phyloP scores from a whole-genome alignment of 2,329 filamentous ascomycete genomes.

The Teratosphaeria viscida region DNA sequence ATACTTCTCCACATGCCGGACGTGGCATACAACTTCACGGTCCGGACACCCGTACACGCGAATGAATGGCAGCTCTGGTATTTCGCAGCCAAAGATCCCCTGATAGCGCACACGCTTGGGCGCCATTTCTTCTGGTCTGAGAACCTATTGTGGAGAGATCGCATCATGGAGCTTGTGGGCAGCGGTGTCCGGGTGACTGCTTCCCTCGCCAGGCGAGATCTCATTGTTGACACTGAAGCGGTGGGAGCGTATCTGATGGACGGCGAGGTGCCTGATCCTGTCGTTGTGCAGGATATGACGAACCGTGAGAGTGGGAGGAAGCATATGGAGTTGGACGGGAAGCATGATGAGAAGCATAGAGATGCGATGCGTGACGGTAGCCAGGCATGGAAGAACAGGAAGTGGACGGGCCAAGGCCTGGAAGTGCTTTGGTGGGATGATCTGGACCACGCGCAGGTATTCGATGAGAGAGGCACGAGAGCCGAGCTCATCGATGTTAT shows the following conservation, averaged over 20 bases:
- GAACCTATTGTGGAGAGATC: constrained; percentile 60
- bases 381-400: constrained; percentile 7
- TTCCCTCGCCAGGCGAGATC: constrained; percentile 48
- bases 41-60: constrained; percentile 36
- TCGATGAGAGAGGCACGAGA: constrained; percentile 29
- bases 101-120: constrained; percentile 49
- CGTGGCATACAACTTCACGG: constrained; percentile 62
- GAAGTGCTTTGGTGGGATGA: constrained; percentile 51
- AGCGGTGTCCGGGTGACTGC: constrained; percentile 41
- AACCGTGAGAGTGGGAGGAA: constrained; percentile 6
- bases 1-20: constrained; percentile 59
- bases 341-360: constrained; percentile 6
- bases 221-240: constrained; percentile 52
- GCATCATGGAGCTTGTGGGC: constrained; percentile 36
- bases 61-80: constrained; percentile 63
- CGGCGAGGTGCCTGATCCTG: constrained; percentile 18
- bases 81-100: constrained; percentile 57
- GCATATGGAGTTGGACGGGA: constrained; percentile 14
- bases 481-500: constrained; percentile 17
- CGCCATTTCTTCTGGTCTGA: constrained; percentile 63
- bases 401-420: constrained; percentile 34
- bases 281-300: constrained; percentile 8
- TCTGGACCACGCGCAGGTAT: constrained; percentile 55
- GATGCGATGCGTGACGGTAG: constrained; percentile 21
- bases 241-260: constrained; percentile 49